phyloP scores from a whole-genome alignment of 2,329 filamentous ascomycete species.

The Macrophomina pseudophaseolina region DNA sequence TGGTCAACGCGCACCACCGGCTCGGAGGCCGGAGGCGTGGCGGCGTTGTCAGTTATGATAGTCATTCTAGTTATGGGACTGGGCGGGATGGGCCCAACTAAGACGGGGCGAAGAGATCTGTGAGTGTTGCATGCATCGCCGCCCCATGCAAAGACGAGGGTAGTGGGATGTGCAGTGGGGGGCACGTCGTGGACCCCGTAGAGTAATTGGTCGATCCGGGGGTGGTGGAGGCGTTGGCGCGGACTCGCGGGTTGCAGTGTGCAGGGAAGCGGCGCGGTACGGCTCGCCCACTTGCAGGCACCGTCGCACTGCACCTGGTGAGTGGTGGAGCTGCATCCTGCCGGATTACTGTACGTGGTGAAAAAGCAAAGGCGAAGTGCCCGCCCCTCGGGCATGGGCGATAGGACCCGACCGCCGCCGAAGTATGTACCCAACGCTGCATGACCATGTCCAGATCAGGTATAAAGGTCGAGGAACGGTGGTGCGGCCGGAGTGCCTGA shows the following conservation, averaged over 20 bases:
- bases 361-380: conserved; percentile 3
- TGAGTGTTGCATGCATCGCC: conserved; percentile 5
- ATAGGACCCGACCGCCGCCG: conserved; percentile 8
- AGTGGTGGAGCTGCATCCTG: not conserved
- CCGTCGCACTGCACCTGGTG: not conserved
- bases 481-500: not conserved
- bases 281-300: conserved; percentile 10
- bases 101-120: not conserved
- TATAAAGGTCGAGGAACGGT: not conserved
- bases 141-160: not conserved
- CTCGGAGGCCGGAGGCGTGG: not conserved
- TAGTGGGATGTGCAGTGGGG: conserved; percentile 17
- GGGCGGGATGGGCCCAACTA: not conserved
- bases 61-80: conserved; percentile 20
- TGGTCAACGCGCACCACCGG: no score
- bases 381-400: not conserved
- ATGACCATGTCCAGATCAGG: conserved; percentile 16
- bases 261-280: conserved; percentile 16
- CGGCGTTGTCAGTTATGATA: not conserved
- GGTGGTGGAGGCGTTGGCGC: conserved; percentile 1
- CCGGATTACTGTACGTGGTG: not conserved
- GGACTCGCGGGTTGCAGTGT: not conserved
- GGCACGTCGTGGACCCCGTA: not conserved
- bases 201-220: conserved; percentile 9
- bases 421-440: not conserved